Evolutionary conservation across 2,329 filamentous ascomycete genomes (phyloP).

Genomic region (Phyllosticta capitalensis): DNA sequence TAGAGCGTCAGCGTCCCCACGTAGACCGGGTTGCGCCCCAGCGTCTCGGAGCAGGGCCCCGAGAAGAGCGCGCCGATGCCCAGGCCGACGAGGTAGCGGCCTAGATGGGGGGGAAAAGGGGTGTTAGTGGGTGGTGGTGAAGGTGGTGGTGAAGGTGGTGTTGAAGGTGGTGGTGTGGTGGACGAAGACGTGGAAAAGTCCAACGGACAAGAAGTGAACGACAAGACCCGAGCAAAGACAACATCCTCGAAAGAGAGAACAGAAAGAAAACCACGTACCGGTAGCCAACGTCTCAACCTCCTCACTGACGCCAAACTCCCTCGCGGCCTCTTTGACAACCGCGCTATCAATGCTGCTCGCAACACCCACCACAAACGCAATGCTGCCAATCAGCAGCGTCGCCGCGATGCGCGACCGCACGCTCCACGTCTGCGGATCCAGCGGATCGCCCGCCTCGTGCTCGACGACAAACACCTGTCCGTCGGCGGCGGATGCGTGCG

Average conservation of each 20-base stretch:
- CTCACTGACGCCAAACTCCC: conserved; percentile 28
- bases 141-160: neutral
- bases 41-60: conserved; percentile 27
- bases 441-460: conserved; percentile 25
- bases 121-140: neutral
- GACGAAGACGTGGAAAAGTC: neutral
- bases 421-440: conserved; percentile 32
- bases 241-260: too few species aligned
- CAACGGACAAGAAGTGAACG: neutral
- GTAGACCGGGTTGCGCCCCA: conserved; percentile 42
- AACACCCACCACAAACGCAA: conserved; percentile 42
- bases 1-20: conserved; percentile 37
- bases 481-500: neutral
- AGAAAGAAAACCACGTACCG: conserved; percentile 12
- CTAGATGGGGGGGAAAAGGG: neutral
- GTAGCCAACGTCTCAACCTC: conserved; percentile 5
- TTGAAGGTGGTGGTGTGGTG: too few species aligned
- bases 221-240: conserved; percentile 33
- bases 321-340: conserved; percentile 36
- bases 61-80: conserved; percentile 40
- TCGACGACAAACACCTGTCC: conserved; percentile 28
- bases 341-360: conserved; percentile 46
- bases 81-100: conserved; percentile 30
- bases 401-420: conserved; percentile 19
- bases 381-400: conserved; percentile 25